Evolutionary conservation across 805 yeast genomes (phyloP).

Genomic region (Yarrowia keelungensis): DNA sequence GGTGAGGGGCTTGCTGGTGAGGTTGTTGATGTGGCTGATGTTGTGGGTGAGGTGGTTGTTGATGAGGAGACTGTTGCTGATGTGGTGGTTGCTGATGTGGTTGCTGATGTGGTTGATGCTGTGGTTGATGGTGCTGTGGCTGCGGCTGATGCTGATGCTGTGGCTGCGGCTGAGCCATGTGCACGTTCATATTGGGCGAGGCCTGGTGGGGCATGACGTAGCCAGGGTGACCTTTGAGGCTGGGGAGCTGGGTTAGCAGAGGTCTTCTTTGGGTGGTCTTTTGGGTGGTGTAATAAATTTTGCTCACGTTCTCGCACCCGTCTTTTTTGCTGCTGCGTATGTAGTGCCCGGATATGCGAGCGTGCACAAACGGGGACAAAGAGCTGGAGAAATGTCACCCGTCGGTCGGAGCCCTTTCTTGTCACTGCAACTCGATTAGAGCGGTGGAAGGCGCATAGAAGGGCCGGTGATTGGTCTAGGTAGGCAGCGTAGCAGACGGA

Average conservation of each 20-base stretch:
- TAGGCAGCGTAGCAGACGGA: not conserved
- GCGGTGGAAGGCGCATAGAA: too few species aligned
- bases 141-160: not conserved
- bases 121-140: not conserved
- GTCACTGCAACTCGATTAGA: too few species aligned
- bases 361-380: too few species aligned
- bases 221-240: slow-evolving; percentile 26
- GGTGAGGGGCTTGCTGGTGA: slow-evolving; percentile 1
- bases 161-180: slow-evolving; percentile 4
- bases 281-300: not conserved
- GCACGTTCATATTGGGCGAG: slow-evolving; percentile 8
- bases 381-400: too few species aligned
- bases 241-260: slow-evolving; percentile 19
- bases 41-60: not conserved
- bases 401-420: too few species aligned
- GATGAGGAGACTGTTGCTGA: not conserved
- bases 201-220: slow-evolving; percentile 35
- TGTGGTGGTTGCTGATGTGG: not conserved
- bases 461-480: too few species aligned
- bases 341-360: not conserved
- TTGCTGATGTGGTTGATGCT: not conserved
- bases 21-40: not conserved
- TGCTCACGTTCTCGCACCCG: too few species aligned
- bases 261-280: not conserved
- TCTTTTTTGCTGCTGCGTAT: too few species aligned